phyloP scores from a whole-genome alignment of 2,329 filamentous ascomycete species.

The Thielaviopsis punctulata region DNA sequence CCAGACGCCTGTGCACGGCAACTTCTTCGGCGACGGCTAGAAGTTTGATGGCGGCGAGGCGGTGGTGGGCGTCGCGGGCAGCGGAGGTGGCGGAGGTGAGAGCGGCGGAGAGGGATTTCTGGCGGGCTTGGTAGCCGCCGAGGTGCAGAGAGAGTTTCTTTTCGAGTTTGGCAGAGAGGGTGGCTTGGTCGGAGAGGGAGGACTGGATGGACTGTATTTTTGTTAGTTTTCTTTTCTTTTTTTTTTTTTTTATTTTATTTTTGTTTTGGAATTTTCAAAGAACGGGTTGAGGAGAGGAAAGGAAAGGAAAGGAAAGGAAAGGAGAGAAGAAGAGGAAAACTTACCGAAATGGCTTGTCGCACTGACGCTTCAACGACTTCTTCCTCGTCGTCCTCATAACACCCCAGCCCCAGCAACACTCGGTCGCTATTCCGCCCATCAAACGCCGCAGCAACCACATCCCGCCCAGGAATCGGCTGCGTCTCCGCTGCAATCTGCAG shows the following conservation, averaged over 20 bases:
- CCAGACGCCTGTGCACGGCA: conserved; percentile 54
- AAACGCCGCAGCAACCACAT: conserved; percentile 37
- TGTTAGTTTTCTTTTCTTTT: no score
- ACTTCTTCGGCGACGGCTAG: conserved; percentile 66
- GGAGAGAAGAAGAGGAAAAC: conserved; percentile 16
- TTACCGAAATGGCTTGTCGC: conserved; percentile 56
- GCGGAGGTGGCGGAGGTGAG: conserved; percentile 58
- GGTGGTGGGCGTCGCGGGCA: conserved; percentile 53
- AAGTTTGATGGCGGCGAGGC: conserved; percentile 57
- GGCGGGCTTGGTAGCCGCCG: conserved; percentile 77
- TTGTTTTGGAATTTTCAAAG: no score
- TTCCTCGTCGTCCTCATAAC: conserved; percentile 62
- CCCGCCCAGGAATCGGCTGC: conserved; percentile 29
- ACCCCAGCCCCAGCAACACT: conserved; percentile 61
- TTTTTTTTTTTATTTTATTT: no score
- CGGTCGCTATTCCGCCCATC: conserved; percentile 34
- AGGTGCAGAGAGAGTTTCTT: conserved; percentile 82
- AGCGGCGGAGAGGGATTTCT: conserved; percentile 65
- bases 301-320: background rate
- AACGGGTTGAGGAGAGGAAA: no score
- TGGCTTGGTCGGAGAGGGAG: conserved; percentile 54
- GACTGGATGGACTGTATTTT: conserved; percentile 47
- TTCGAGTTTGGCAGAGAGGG: conserved; percentile 72
- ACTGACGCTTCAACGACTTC: conserved; percentile 48
- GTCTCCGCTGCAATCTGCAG: conserved; percentile 60